A percentile compares a stretch with the other conserved stretches of the same genome.
phyloP scores from a whole-genome alignment of 768 basidiomycete genomes.

The Russula dissimulans region DNA sequence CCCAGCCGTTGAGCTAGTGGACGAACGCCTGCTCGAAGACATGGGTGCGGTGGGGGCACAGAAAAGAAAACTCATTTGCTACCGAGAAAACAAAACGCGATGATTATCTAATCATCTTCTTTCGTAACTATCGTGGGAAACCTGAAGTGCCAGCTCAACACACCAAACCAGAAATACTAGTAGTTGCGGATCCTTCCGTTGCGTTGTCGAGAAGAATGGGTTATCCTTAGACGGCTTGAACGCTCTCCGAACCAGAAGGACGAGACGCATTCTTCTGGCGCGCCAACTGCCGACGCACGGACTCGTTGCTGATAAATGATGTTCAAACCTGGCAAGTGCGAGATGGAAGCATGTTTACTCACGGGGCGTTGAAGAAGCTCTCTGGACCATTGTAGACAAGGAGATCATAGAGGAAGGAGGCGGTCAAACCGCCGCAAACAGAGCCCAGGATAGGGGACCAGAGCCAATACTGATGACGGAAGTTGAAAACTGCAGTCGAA shows the following conservation, averaged over 20 bases:
- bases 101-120: conserved; percentile 13
- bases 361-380: conserved; percentile 47
- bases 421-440: conserved; percentile 48
- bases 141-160: too few species aligned
- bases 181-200: not conserved
- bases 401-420: conserved; percentile 47
- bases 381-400: conserved; percentile 50
- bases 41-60: not conserved
- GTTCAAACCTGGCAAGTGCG: not conserved
- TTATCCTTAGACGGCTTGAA: not conserved
- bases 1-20: conserved; percentile 1
- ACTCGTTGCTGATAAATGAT: not conserved
- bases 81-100: too few species aligned
- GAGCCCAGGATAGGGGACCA: conserved; percentile 59
- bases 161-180: too few species aligned
- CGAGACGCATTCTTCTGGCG: not conserved
- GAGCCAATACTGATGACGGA: conserved; percentile 57
- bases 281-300: not conserved
- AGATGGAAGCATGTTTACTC: conserved; percentile 17
- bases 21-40: conserved; percentile 12
- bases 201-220: not conserved
- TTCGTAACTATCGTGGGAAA: not conserved
- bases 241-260: conserved; percentile 2
- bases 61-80: too few species aligned
- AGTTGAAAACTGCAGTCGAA: conserved; percentile 30